Percentiles rank a stretch among this genome's conserved stretches.
Evolutionary conservation across 2,329 filamentous ascomycete species (phyloP).

Genomic region (Neopestalotiopsis clavispora): DNA sequence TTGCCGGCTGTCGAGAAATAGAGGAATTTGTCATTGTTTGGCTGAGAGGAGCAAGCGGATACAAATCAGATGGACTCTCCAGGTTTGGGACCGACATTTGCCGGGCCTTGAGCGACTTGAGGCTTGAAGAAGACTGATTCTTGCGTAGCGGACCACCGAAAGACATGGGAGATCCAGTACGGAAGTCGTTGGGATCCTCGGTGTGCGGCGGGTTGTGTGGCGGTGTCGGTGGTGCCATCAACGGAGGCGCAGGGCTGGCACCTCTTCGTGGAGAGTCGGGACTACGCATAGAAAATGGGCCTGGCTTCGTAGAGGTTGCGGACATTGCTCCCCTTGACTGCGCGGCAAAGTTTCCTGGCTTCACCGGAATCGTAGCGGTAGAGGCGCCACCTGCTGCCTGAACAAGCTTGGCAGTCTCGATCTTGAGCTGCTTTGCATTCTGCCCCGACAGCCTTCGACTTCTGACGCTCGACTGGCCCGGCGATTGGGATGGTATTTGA

Average conservation of each 20-base stretch:
- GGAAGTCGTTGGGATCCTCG: constrained; percentile 39
- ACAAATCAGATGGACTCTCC: constrained; percentile 68
- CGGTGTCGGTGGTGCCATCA: constrained; percentile 32
- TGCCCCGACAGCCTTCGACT: constrained; percentile 81
- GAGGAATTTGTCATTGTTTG: constrained; percentile 60
- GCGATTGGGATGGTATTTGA: constrained; percentile 43
- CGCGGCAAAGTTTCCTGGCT: constrained; percentile 42
- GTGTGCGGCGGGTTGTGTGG: constrained; percentile 33
- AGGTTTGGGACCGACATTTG: constrained; percentile 71
- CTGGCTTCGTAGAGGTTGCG: constrained; percentile 38
- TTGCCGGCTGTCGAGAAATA: constrained; percentile 55
- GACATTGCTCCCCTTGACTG: constrained; percentile 49
- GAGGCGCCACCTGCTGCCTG: constrained; percentile 31
- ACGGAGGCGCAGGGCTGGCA: constrained; percentile 26
- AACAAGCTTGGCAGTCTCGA: constrained; percentile 69
- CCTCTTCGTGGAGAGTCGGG: constrained; percentile 40
- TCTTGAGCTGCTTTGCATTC: constrained; percentile 83
- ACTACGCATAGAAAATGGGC: constrained; percentile 36
- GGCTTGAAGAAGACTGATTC: constrained; percentile 72
- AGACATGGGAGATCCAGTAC: constrained; percentile 59
- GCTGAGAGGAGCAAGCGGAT: constrained; percentile 76
- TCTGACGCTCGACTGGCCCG: constrained; percentile 60
- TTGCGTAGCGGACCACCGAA: constrained; percentile 60
- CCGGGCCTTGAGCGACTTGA: constrained; percentile 74
- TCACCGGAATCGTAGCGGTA: constrained; percentile 30